phyloP scores from a whole-genome alignment of 257 asterid genomes.

The Scutellaria barbata region DNA sequence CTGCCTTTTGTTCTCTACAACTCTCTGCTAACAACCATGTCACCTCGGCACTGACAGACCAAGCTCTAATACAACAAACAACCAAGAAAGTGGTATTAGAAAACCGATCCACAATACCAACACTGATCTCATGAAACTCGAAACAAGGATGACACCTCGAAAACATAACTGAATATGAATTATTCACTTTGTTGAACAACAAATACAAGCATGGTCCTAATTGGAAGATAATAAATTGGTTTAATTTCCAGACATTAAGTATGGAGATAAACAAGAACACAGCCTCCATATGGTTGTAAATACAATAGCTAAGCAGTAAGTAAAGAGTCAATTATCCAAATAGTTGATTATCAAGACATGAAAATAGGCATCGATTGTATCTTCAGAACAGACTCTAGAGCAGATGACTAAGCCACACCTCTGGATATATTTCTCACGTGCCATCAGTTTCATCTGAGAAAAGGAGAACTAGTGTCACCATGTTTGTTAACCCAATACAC shows the following conservation, averaged over 20 bases:
- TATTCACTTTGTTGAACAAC: too few species aligned
- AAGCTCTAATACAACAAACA: constrained; percentile 70
- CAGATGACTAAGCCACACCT: constrained; percentile 65
- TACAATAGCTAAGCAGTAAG: constrained; percentile 23
- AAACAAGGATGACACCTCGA: constrained; percentile 16
- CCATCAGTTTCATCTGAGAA: constrained; percentile 93
- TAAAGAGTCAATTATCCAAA: not conserved
- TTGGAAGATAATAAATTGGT: not conserved
- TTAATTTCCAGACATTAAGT: not conserved
- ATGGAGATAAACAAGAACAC: constrained; percentile 5
- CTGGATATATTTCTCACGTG: constrained; percentile 69
- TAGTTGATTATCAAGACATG: constrained; percentile 31
- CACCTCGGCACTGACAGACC: constrained; percentile 94
- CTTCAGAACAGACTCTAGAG: constrained; percentile 55
- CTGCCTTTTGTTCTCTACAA: constrained; percentile 41
- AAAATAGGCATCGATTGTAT: constrained; percentile 32
- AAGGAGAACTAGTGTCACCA: constrained; percentile 79
- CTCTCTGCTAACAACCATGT: constrained; percentile 52
- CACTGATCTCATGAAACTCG: constrained; percentile 4
- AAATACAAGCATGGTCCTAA: constrained; percentile 10
- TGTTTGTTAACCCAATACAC: constrained; percentile 48
- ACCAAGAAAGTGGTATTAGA: constrained; percentile 49
- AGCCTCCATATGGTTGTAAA: constrained; percentile 2
- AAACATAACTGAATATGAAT: not conserved
- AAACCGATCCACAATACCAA: constrained; percentile 10